Base-by-base conservation (phyloP, 768 basidiomycete species). In the Amanita subjunquillea region DNA sequence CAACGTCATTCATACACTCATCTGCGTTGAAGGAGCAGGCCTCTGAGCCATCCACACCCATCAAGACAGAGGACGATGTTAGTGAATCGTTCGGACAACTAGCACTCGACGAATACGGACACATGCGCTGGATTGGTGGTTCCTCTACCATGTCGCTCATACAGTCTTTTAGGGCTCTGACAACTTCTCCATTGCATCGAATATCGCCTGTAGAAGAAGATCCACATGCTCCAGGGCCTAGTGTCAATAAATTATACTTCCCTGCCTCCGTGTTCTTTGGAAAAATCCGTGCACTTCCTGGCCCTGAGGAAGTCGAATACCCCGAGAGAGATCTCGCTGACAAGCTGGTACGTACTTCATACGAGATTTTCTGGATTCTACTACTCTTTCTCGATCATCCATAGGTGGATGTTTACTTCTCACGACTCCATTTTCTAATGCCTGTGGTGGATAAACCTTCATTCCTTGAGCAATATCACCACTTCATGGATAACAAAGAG, bases 61-160 rank as follows among this genome's bases (percentile, higher is more conserved):
- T 80, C 56, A 82, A 80, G 62, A 65, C 74, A 34, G 81, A 82
- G 61, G 86, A 88, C 17, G 89, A 90, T 68, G 77, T 91, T 59
- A 82, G 79, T 62, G 89, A 91, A 64, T 83, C 86, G 13, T 85
- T 92, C 62, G 91, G 89, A 17, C 89, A 91, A 64, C 78, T 92
- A 49, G 88, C 91, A 25, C 74, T 92, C 38, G 90, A 92, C 60
- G 91, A 91, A 63, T 85, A 91, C 58, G 90, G 90, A 30, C 88
- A 91, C 66, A 82, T 88, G 78, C 81, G 89, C 54, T 92, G 90
- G 90, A 91, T 92, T 59, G 90, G 90, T 39, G 87, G 89, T 49
- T 91, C 91, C 4, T 91, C 89, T 13, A 89, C 89, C 20, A 91
- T 92, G 90, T 88, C 90, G 5, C 77, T 92, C 59, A 90, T 92